A percentile compares a stretch with the other conserved stretches of the same genome.
phyloP scores from a whole-genome alignment of 257 asterid species.

The Solanum etuberosum region DNA sequence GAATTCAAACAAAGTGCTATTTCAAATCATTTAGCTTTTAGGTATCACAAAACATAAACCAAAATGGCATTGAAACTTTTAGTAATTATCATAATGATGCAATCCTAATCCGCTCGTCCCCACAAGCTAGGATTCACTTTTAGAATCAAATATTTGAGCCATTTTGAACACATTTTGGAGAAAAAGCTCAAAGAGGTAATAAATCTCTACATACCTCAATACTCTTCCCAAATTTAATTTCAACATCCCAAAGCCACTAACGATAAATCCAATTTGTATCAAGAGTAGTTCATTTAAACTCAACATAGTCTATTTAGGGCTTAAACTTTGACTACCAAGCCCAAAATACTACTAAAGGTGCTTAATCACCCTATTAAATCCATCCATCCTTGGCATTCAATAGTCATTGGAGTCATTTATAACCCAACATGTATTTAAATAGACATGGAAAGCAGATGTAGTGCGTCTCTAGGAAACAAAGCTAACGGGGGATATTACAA shows the following conservation, averaged over 20 bases:
- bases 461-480: neutral
- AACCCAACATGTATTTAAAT: neutral
- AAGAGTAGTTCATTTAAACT: neutral
- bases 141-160: neutral
- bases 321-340: neutral
- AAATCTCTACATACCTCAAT: neutral
- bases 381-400: neutral
- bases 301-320: neutral
- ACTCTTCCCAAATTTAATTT: neutral
- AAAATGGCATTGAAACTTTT: neutral
- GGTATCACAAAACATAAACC: neutral
- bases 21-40: neutral
- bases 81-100: neutral
- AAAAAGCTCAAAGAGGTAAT: neutral
- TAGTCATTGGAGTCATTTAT: neutral
- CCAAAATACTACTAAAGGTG: neutral
- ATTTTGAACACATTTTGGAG: neutral
- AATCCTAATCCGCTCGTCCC: neutral
- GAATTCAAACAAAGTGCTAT: neutral
- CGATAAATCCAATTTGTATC: neutral
- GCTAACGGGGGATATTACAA: neutral
- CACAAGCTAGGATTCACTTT: neutral
- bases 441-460: neutral
- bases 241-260: neutral
- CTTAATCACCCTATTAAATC: neutral